Evolutionary conservation across 2,329 filamentous ascomycete species (phyloP).

Genomic region (Ceratocystis cacaofunesta): DNA sequence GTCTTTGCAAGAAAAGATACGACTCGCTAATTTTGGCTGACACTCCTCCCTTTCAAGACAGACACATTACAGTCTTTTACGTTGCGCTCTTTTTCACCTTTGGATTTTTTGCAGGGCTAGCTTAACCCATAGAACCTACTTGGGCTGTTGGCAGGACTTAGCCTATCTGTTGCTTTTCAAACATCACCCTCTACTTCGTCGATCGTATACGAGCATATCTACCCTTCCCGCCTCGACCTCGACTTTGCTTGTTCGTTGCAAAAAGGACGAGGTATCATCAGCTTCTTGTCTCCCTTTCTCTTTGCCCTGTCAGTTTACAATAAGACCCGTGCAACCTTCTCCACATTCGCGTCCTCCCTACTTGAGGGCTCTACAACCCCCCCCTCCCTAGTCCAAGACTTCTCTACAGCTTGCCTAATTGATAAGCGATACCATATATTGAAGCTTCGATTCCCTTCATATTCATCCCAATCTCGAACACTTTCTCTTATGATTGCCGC

Average conservation of each 20-base stretch:
- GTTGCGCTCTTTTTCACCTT: neutral
- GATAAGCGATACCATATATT: neutral
- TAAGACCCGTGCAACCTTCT: neutral
- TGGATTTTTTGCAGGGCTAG: neutral
- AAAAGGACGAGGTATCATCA: neutral
- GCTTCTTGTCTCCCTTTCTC: neutral
- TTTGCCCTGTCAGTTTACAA: neutral
- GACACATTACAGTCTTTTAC: neutral
- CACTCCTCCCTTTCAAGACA: neutral
- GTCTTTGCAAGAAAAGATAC: neutral
- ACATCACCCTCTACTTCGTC: neutral
- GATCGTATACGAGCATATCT: neutral
- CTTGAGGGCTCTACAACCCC: neutral
- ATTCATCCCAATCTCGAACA: neutral
- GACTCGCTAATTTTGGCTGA: neutral
- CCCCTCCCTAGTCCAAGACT: neutral
- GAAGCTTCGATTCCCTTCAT: neutral
- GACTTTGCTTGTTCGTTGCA: neutral
- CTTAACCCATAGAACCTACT: neutral
- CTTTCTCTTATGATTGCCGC: constrained; percentile 17
- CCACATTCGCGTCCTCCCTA: constrained; percentile 1
- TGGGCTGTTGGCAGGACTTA: neutral
- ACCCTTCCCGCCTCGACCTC: neutral
- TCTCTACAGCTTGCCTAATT: neutral
- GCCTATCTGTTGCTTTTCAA: neutral